Evolutionary conservation across 2,329 filamentous ascomycete species (phyloP).

Genomic region (Cytospora leucostoma): DNA sequence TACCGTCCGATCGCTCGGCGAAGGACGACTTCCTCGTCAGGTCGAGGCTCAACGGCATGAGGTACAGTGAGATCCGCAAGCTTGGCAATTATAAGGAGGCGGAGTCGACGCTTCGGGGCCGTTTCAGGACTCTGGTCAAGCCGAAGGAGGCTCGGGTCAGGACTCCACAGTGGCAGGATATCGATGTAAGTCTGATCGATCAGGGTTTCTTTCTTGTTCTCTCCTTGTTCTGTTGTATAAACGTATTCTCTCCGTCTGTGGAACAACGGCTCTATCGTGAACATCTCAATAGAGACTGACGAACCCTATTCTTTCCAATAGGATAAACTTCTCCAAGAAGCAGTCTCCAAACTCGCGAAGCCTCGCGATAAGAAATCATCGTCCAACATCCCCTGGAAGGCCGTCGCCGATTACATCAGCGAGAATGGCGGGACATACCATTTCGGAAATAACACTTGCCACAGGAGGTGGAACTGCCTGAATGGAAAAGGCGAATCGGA

Average conservation of each 20-base stretch:
- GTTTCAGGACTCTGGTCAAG: constrained; percentile 67
- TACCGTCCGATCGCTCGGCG: constrained; percentile 31
- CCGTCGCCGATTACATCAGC: constrained; percentile 55
- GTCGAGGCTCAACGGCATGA: constrained; percentile 57
- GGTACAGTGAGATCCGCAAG: constrained; percentile 65
- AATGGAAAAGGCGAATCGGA: constrained; percentile 26
- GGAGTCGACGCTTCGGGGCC: constrained; percentile 72
- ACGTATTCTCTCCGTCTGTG: not conserved
- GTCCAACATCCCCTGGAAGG: constrained; percentile 57
- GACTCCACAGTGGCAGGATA: constrained; percentile 63
- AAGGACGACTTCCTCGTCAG: constrained; percentile 55
- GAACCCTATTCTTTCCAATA: constrained; percentile 29
- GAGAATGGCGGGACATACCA: constrained; percentile 56
- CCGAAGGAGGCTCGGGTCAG: constrained; percentile 61
- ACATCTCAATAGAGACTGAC: not conserved
- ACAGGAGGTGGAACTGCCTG: constrained; percentile 58
- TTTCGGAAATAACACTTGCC: constrained; percentile 61
- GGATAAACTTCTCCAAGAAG: constrained; percentile 48
- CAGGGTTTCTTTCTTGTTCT: not conserved
- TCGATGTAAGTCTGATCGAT: constrained; percentile 62
- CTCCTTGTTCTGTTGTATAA: constrained; percentile 7
- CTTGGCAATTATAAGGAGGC: constrained; percentile 60
- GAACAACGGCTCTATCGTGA: not conserved
- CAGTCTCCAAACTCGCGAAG: constrained; percentile 43
- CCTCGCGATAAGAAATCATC: constrained; percentile 33